These are phyloP conservation scores for Jaenimonas drosophilae DNA, from an alignment of 208 protist species.

Conservation along the genomic window DNA sequence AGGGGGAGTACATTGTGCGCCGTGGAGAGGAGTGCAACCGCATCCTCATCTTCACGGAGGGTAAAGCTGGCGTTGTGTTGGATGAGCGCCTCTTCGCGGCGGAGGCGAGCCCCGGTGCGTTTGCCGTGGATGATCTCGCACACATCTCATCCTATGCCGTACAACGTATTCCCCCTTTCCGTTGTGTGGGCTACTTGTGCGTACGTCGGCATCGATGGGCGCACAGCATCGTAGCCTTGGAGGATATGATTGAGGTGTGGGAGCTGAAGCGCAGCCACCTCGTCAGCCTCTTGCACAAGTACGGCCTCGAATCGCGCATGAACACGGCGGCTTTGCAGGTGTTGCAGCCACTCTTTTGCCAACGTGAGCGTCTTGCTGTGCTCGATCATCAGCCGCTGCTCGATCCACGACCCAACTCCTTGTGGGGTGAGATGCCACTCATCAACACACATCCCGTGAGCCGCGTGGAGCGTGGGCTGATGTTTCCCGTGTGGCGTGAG, in stretches of 20 bases:
- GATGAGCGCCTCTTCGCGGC: constrained; percentile 15
- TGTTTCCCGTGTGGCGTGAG: constrained; percentile 62
- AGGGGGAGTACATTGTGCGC: constrained; percentile 36
- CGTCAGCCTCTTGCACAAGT: constrained; percentile 43
- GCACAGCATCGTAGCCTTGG: constrained; percentile 42
- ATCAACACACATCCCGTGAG: constrained; percentile 59
- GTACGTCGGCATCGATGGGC: constrained; percentile 67
- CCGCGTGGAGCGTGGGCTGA: constrained; percentile 8
- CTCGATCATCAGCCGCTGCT: constrained; percentile 70
- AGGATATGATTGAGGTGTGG: constrained; percentile 64
- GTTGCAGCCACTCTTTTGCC: constrained; percentile 46
- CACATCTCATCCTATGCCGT: no score
- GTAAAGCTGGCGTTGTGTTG: constrained; percentile 32
- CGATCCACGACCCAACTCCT: constrained; percentile 47
- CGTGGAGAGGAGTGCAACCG: constrained; percentile 71
- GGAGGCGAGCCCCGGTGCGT: constrained; percentile 6
- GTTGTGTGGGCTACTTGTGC: constrained; percentile 71
- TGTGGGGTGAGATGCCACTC: constrained; percentile 53
- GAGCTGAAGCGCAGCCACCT: constrained; percentile 45
- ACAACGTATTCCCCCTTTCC: constrained; percentile 27
- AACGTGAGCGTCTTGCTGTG: constrained; percentile 7
- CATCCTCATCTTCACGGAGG: constrained; percentile 54
- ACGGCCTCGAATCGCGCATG: constrained; percentile 38
- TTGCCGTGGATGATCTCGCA: constrained; percentile 8
- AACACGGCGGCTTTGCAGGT: constrained; percentile 50